phyloP scores from a whole-genome alignment of 495 filamentous ascomycete species.

The Penicillium alfredii region DNA sequence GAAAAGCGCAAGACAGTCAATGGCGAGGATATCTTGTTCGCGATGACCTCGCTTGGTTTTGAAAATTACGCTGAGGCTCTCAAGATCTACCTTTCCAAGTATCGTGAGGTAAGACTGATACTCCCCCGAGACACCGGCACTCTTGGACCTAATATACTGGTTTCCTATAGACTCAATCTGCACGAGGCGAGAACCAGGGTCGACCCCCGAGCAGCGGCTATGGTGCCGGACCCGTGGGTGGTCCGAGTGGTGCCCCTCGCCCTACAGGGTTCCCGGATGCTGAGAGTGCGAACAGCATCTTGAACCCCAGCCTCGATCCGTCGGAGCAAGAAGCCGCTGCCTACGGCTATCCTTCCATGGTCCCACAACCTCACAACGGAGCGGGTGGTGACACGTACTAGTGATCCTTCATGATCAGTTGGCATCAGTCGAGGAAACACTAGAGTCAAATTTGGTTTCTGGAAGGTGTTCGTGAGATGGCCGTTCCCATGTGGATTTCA shows the following conservation, averaged over 20 bases:
- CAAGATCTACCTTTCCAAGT: constrained; percentile 96
- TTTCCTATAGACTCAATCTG: constrained; percentile 62
- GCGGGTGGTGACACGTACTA: constrained; percentile 52
- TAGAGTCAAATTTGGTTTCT: too few species aligned
- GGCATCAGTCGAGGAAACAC: neutral
- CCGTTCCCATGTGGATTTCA: neutral
- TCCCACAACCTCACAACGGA: constrained; percentile 60
- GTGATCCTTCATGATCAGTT: neutral
- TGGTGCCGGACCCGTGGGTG: constrained; percentile 45
- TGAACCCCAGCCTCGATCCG: constrained; percentile 56
- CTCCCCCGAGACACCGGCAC: neutral
- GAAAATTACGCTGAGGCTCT: constrained; percentile 98
- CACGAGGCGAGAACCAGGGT: constrained; percentile 66
- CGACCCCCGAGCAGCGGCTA: constrained; percentile 68
- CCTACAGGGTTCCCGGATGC: constrained; percentile 49
- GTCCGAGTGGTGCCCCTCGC: constrained; percentile 42
- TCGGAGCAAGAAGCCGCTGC: constrained; percentile 50
- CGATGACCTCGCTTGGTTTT: constrained; percentile 97
- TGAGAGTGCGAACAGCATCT: constrained; percentile 53
- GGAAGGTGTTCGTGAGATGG: too few species aligned
- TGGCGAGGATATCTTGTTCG: constrained; percentile 96
- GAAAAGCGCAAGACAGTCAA: constrained; percentile 99
- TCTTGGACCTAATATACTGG: constrained; percentile 6
- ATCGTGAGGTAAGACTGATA: constrained; percentile 84
- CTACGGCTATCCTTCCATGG: constrained; percentile 62